phyloP scores from a whole-genome alignment of 2,329 filamentous ascomycete genomes.

The Thelonectria discophora region DNA sequence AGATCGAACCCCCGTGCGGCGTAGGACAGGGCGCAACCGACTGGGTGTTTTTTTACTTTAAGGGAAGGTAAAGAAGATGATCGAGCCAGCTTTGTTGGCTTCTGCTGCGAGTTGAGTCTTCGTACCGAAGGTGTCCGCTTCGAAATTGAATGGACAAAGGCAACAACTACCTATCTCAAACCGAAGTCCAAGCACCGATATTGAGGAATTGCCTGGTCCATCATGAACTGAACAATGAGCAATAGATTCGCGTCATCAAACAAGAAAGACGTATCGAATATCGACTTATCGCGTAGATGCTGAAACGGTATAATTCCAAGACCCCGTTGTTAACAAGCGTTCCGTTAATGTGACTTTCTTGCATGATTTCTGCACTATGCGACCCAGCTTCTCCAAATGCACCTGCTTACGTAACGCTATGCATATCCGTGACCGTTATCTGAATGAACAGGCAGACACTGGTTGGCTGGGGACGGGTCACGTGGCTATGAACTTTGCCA shows the following conservation, averaged over 20 bases:
- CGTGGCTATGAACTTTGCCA: slow-evolving; percentile 24
- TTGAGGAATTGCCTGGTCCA: too few species aligned
- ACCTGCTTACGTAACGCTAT: slow-evolving; percentile 19
- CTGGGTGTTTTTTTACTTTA: neutral
- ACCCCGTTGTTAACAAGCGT: slow-evolving; percentile 8
- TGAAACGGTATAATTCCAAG: neutral
- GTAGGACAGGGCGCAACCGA: neutral
- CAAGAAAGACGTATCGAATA: neutral
- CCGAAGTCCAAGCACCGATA: too few species aligned
- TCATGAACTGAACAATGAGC: too few species aligned
- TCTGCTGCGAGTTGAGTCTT: too few species aligned
- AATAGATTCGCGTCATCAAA: too few species aligned
- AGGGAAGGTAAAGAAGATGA: neutral
- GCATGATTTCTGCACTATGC: neutral
- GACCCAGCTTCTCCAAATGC: neutral
- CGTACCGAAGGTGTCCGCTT: too few species aligned
- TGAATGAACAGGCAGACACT: slow-evolving; percentile 3
- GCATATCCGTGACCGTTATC: neutral
- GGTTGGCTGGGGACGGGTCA: slow-evolving; percentile 20
- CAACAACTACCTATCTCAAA: too few species aligned
- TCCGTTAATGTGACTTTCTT: slow-evolving; percentile 12
- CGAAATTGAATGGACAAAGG: too few species aligned
- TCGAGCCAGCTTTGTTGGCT: too few species aligned
- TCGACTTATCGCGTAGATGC: neutral
- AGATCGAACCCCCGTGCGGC: neutral